These are phyloP conservation scores for Geosmithia putterillii DNA, from an alignment of 2,329 filamentous ascomycete genomes.

Conservation along the genomic window DNA sequence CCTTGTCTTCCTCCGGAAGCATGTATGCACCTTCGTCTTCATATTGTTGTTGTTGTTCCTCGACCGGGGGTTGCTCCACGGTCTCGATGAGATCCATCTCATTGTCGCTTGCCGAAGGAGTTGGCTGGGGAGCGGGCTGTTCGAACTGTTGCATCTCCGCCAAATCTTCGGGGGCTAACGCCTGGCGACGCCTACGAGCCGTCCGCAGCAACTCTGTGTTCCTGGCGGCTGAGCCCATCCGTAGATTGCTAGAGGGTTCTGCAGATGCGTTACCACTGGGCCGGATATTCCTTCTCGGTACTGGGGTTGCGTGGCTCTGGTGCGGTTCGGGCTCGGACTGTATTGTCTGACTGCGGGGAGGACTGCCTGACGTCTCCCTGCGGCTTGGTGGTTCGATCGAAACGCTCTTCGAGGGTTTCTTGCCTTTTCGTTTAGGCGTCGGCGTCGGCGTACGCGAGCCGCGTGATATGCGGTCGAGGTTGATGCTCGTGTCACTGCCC, in stretches of 20 bases:
- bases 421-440: not conserved
- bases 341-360: not conserved
- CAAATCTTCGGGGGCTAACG: constrained; percentile 12
- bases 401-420: not conserved
- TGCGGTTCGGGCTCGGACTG: constrained; percentile 5
- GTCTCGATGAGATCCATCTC: constrained; percentile 14
- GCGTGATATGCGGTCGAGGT: not conserved
- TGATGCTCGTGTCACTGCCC: not conserved
- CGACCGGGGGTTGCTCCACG: not conserved
- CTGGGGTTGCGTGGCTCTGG: constrained; percentile 20
- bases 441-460: not conserved
- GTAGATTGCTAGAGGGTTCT: constrained; percentile 13
- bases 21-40: not conserved
- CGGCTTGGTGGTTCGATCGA: not conserved
- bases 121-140: constrained; percentile 3
- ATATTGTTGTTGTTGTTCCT: not conserved
- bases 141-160: constrained; percentile 5
- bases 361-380: not conserved
- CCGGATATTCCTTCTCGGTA: constrained; percentile 4
- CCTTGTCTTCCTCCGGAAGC: not conserved
- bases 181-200: constrained; percentile 9
- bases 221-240: constrained; percentile 4
- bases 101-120: constrained; percentile 8
- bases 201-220: not conserved
- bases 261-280: constrained; percentile 4